Conservation (phyloP, 1,139 yeast genomes). For the Lodderomyces parapsilosis region DNA sequence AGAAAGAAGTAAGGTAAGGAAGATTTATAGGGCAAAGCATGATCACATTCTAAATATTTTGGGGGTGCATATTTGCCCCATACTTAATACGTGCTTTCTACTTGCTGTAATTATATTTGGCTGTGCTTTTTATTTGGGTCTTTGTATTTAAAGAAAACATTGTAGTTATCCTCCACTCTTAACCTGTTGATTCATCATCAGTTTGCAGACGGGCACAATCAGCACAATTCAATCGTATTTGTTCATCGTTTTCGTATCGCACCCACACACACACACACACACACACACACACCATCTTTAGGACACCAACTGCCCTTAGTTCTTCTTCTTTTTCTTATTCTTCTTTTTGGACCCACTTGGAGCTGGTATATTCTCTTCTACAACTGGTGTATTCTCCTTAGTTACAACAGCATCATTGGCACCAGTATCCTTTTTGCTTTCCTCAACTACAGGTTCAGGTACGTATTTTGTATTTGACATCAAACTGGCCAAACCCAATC, state of each 20-base stretch:
- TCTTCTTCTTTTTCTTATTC: slow-evolving; percentile 25
- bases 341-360: slow-evolving; percentile 17
- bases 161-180: no score
- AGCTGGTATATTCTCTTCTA: slow-evolving; percentile 1
- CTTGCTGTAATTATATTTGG: not conserved
- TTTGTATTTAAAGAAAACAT: no score
- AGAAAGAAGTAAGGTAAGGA: not conserved
- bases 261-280: no score
- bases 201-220: no score
- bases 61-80: no score
- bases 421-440: slow-evolving; percentile 12
- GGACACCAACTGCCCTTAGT: no score
- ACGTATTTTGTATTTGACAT: slow-evolving; percentile 43
- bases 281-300: not conserved
- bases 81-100: not conserved
- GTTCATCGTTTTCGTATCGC: no score
- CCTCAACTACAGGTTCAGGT: slow-evolving; percentile 15
- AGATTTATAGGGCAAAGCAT: not conserved
- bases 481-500: slow-evolving; percentile 38
- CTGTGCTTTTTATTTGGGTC: no score
- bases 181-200: no score
- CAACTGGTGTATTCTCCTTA: slow-evolving; percentile 9
- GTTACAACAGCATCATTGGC: not conserved
- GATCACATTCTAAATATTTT: no score
- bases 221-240: not conserved